Conservation (phyloP, 2,329 filamentous ascomycete genomes). For the Dichotomopilus funicola region DNA sequence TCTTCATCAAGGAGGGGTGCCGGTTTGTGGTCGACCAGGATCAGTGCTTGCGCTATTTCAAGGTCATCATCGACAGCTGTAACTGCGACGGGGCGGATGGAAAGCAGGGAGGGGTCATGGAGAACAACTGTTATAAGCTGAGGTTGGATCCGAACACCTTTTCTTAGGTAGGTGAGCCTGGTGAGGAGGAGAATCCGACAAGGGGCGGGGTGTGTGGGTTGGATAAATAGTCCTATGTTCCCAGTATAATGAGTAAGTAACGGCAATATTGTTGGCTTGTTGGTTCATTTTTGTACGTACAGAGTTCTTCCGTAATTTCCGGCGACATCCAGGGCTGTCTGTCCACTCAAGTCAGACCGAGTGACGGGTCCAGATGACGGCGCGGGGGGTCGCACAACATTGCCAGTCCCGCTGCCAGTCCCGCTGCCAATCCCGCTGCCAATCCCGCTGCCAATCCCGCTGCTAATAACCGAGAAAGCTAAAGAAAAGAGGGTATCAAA, state of each 20-base stretch:
- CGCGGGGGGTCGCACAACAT: not conserved
- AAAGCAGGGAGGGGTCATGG: not conserved
- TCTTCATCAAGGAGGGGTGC: too few species aligned
- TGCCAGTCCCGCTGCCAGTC: not conserved
- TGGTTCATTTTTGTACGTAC: too few species aligned
- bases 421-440: conserved; percentile 1
- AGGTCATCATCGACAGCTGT: not conserved
- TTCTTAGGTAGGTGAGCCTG: too few species aligned
- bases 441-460: not conserved
- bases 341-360: not conserved
- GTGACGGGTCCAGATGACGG: not conserved
- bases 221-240: too few species aligned
- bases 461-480: not conserved
- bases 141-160: conserved; percentile 22
- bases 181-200: too few species aligned
- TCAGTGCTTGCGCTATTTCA: not conserved
- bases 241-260: too few species aligned
- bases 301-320: too few species aligned
- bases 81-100: not conserved
- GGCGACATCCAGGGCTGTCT: too few species aligned
- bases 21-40: too few species aligned
- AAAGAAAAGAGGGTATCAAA: not conserved
- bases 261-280: too few species aligned
- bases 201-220: too few species aligned
- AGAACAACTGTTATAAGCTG: not conserved